Conservation (phyloP, 805 yeast species). For the Grigorovia yakushimaensis region DNA sequence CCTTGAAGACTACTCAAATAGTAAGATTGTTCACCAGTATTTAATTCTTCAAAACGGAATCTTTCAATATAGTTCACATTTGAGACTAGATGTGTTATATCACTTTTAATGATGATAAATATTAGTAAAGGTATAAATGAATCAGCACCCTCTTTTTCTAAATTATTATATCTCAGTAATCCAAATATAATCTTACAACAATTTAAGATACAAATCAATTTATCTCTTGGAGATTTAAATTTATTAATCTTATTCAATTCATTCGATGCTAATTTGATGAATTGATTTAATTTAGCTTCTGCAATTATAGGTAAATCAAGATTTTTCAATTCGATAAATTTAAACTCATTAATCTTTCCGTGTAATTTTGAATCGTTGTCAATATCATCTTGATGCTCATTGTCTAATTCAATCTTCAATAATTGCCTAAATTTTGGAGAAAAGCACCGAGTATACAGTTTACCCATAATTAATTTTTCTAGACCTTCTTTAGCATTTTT, state of each 20-base stretch:
- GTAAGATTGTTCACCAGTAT: conserved; percentile 83
- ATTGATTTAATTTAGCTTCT: conserved; percentile 34
- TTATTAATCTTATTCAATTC: conserved; percentile 72
- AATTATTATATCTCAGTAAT: conserved; percentile 58
- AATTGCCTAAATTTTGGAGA: conserved; percentile 44
- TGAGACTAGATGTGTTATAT: conserved; percentile 53
- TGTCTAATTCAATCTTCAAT: conserved; percentile 31
- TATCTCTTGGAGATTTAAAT: conserved; percentile 91
- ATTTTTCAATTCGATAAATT: conserved; percentile 66
- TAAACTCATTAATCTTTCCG: conserved; percentile 48
- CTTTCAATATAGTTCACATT: conserved; percentile 79
- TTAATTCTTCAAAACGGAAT: conserved; percentile 64
- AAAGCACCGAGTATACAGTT: conserved; percentile 67
- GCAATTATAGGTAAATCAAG: conserved; percentile 42
- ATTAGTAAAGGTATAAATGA: conserved; percentile 85
- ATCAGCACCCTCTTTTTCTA: conserved; percentile 80
- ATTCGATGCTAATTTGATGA: conserved; percentile 53
- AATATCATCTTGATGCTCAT: conserved; percentile 54
- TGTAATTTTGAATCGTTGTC: conserved; percentile 45
- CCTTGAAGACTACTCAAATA: conserved; percentile 86
- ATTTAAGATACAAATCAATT: conserved; percentile 81
- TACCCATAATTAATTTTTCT: conserved; percentile 85
- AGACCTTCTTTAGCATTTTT: conserved; percentile 80
- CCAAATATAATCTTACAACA: conserved; percentile 91
- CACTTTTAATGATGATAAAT: conserved; percentile 63